Conservation (phyloP, 768 basidiomycete genomes). For the Boletus reticulatus region DNA sequence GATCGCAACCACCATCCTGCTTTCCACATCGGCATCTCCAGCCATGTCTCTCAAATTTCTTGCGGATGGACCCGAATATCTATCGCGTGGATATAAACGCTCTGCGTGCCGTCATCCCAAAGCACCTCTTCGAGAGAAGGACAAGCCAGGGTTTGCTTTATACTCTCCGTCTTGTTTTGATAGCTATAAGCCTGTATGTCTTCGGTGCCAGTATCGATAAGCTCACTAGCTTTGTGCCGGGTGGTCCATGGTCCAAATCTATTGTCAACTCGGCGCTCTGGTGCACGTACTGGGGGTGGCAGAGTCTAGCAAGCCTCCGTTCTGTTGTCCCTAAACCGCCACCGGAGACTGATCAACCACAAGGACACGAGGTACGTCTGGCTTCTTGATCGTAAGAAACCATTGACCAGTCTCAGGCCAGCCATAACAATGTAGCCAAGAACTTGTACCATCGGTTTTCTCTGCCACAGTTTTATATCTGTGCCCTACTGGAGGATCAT, state of each 20-base stretch:
- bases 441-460: neutral
- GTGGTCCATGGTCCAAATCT: neutral
- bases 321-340: neutral
- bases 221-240: neutral
- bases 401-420: neutral
- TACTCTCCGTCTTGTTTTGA: neutral
- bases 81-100: neutral
- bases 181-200: neutral
- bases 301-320: neutral
- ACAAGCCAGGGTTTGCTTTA: neutral
- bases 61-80: neutral
- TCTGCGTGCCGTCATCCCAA: neutral
- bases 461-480: neutral
- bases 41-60: neutral
- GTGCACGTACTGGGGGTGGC: conserved; percentile 1
- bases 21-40: neutral
- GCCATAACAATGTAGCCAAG: neutral
- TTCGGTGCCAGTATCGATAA: neutral
- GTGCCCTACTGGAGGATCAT: neutral
- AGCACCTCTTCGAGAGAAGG: neutral
- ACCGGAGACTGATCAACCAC: neutral
- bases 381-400: neutral
- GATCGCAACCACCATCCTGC: neutral
- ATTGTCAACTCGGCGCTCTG: neutral
- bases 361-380: neutral